Percentiles rank a stretch among this genome's conserved stretches.
phyloP scores from a whole-genome alignment of 139 green algal genomes.

The Chlorella sp. region DNA sequence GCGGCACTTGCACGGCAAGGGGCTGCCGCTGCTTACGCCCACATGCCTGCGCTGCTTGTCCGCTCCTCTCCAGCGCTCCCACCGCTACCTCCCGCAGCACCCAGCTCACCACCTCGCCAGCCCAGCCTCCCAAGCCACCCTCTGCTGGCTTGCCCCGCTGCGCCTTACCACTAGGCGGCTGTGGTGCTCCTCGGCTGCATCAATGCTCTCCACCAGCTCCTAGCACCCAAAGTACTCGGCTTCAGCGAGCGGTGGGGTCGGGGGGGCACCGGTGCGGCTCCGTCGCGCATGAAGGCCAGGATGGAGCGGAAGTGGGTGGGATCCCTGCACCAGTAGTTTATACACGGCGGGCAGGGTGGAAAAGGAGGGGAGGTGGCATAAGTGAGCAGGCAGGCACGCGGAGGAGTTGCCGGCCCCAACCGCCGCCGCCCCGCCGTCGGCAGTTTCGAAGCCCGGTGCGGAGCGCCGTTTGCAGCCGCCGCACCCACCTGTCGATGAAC shows the following conservation, averaged over 20 bases:
- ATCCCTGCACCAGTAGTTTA: not conserved
- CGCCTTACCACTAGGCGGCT: not conserved
- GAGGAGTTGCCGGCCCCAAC: not conserved
- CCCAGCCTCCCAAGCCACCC: not conserved
- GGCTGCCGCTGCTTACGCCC: no score
- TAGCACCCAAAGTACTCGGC: not conserved
- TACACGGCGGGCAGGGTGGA: not conserved
- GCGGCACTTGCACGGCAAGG: no score
- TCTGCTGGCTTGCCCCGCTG: not conserved
- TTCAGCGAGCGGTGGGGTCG: not conserved
- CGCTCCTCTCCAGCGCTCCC: no score
- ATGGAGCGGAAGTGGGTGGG: slow-evolving; percentile 6
- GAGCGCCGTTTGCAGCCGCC: no score
- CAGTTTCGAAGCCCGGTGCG: not conserved
- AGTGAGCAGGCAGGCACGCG: no score
- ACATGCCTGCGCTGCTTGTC: no score
- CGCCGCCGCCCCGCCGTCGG: not conserved
- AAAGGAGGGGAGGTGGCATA: no score
- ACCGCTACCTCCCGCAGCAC: not conserved
- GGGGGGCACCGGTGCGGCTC: not conserved
- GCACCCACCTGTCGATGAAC: not conserved
- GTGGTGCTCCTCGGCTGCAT: not conserved
- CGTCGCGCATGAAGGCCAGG: slow-evolving; percentile 8
- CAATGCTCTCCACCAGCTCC: not conserved
- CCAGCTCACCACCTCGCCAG: not conserved